These are phyloP conservation scores for Xylaria polymorpha DNA, from an alignment of 2,329 filamentous ascomycete genomes.

Conservation along the genomic window DNA sequence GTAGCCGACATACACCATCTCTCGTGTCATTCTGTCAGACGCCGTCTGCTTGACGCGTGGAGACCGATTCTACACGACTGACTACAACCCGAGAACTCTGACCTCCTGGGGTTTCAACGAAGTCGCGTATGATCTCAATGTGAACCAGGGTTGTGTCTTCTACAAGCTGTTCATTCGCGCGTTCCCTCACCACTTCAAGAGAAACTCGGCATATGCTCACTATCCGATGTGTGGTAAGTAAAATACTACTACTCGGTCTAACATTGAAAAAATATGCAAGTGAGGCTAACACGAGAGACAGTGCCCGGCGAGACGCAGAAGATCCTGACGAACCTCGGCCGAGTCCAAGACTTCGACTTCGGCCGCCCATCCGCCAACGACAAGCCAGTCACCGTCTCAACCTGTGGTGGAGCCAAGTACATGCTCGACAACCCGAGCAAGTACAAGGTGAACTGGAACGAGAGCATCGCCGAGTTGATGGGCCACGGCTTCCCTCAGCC, in stretches of 20 bases:
- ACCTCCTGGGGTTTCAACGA: constrained; percentile 89
- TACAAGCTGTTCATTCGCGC: constrained; percentile 85
- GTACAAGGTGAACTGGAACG: constrained; percentile 74
- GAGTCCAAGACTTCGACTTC: constrained; percentile 76
- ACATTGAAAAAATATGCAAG: accelerated
- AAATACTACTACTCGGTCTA: neutral
- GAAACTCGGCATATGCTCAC: constrained; percentile 83
- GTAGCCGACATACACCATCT: constrained; percentile 77
- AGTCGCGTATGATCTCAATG: constrained; percentile 75
- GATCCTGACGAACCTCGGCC: constrained; percentile 75
- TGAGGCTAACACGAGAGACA: constrained; percentile 43
- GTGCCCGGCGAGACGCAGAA: constrained; percentile 77
- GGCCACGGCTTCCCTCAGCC: constrained; percentile 54
- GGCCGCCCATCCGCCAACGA: constrained; percentile 66
- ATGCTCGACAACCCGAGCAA: constrained; percentile 70
- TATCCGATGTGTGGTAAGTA: constrained; percentile 68
- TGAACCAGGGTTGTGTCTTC: constrained; percentile 86
- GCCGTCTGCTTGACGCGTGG: constrained; percentile 82
- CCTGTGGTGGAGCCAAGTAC: constrained; percentile 70
- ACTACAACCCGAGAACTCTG: constrained; percentile 77
- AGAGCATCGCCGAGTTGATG: constrained; percentile 72
- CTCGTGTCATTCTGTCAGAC: constrained; percentile 80
- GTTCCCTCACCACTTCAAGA: constrained; percentile 82
- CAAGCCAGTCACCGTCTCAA: constrained; percentile 66
- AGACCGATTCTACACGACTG: constrained; percentile 82